Base-by-base conservation (phyloP, 345 rosid species). In the sweet orange (Citrus sinensis) region DNA sequence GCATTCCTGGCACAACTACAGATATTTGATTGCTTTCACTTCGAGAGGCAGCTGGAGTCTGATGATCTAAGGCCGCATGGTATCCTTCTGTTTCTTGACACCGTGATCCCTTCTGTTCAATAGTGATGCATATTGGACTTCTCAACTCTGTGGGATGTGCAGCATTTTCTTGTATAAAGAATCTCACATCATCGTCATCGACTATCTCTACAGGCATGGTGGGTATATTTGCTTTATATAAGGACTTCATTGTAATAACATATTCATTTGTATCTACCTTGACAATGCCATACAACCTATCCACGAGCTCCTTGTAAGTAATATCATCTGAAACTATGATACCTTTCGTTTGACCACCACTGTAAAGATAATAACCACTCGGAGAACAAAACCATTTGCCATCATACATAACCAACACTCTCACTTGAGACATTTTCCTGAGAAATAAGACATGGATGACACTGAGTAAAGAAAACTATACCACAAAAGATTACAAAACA, bases 361-460 rank as follows among this genome's bases (percentile, higher is more conserved):
- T 71, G 42, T 71, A 71, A 34, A 71, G 27, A 71, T 29, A 71
- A 71, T 71, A 56, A 71, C 62, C 74, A 54, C 16, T 54, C 0
- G 74, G 37, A 29, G 24, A 71, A 32, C 16, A 35, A 19, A 71
- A 30, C 62, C 74, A 71, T 30, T 54, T 56, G 42, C 74, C 74
- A 71, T 30, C 61, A 32, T 71, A 71, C 62, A 71, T 30, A 22
- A 71, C 62, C 40, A 71, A 30, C 62, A 71, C 19, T 54, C 74
- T 54, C n/a, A 71, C 74, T 30, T 54, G 74, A 54, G 74, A 54
- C 74, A 71, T 71, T 71, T 71, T 71, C 62, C 74, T 71, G 62
- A 54, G 60, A 16, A 20, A 9, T 19, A 30, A 70, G 4, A 20
- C 9, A 29, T 17, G 2, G 42, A 54, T 32, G 40, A 54, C 22